Evolutionary conservation across 306 rosid genomes (phyloP).

Genomic region (Oemleria cerasiformis): DNA sequence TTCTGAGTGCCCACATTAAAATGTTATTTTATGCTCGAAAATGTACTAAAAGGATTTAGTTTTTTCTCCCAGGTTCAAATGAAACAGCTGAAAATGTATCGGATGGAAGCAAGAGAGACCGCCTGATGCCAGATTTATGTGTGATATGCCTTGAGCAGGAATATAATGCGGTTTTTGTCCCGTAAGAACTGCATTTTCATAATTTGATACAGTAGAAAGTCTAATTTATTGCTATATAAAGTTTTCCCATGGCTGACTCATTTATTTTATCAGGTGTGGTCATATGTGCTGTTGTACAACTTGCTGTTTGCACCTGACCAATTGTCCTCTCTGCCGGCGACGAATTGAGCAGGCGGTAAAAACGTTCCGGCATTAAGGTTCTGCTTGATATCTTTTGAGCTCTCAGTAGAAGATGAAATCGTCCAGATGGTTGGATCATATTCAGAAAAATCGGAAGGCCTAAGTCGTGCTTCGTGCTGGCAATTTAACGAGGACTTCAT

Average conservation of each 20-base stretch:
- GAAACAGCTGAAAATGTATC: conserved; percentile 46
- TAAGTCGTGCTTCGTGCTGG: background rate
- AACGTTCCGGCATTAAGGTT: conserved; percentile 83
- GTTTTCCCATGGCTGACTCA: conserved; percentile 18
- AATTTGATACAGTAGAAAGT: background rate
- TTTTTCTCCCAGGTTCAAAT: conserved; percentile 43
- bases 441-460: background rate
- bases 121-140: conserved; percentile 78
- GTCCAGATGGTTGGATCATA: conserved; percentile 6
- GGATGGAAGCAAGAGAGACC: conserved; percentile 65
- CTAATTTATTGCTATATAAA: background rate
- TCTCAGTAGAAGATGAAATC: conserved; percentile 2
- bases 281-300: conserved; percentile 95
- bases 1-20: conserved; percentile 3
- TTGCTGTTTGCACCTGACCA: conserved; percentile 83
- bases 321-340: conserved; percentile 90
- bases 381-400: conserved; percentile 9
- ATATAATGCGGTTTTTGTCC: conserved; percentile 92
- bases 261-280: conserved; percentile 72
- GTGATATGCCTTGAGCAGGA: conserved; percentile 96
- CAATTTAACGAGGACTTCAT: background rate
- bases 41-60: conserved; percentile 16
- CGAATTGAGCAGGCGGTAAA: conserved; percentile 79
- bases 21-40: conserved; percentile 14
- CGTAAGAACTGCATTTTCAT: conserved; percentile 49